Base-by-base conservation (phyloP, 78 protist genomes). In the Guillardia theta region DNA sequence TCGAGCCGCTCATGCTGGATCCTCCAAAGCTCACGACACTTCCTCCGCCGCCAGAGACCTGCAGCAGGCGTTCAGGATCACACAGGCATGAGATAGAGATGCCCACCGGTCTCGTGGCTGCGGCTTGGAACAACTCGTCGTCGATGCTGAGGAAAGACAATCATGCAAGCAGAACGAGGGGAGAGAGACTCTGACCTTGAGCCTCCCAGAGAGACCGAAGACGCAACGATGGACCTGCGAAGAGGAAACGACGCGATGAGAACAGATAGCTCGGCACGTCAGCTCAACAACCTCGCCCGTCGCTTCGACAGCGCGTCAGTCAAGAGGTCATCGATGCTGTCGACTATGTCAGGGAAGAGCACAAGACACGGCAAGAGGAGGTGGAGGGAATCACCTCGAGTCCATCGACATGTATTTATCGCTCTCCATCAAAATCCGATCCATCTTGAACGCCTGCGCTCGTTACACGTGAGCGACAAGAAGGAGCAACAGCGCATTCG, bases 401-500 rank as follows among this genome's bases (percentile, higher is more conserved):
- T 58, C 41, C 41, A 70, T 70, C 21, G 36, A 22, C 83, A 70
- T 70, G 83, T 70, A 70, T 24, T 70, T 70, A 43, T 70, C 83
- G 41, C 83, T 70, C 41, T 70, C 83, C 45, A 24, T 70, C 41
- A 70, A 43, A 24, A 70, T 70, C 21, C 83, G 83, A 43, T 70
- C 83, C 83, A 70, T 70, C 83, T 70, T 70, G 83, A 70, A 70
- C 83, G 83, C 6, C 70, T 9, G 58, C 58, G 58, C 58, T 50
- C 30, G 58, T 15, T 19, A 19, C 58, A 15, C 58, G 58, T 19
- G 58, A 15, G 58, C 58, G 58, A 10, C 30, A 15, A 10, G 15
- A 10, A 50, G 70, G 27, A 9, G 70, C 39, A 30, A 30, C 39
- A 24, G 70, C 39, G 70, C 2, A 30, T 24, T 8, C 1, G 39